Evolutionary conservation across 169 alveolate genomes (phyloP).

Genomic region (Babesia caballi): DNA sequence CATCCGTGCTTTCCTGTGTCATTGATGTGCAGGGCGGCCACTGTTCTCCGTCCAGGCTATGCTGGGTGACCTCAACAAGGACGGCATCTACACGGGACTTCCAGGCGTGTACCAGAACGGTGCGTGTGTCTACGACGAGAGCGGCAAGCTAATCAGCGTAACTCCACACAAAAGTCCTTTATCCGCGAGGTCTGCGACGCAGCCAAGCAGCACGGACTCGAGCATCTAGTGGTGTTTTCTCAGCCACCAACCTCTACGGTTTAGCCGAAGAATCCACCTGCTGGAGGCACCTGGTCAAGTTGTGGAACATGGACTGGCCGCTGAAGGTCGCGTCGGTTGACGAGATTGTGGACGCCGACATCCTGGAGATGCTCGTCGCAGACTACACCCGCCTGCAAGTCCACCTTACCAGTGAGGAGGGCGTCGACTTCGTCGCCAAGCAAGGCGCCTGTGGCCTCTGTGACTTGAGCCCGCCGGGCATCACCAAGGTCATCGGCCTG

Average conservation of each 20-base stretch:
- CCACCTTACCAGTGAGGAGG: background rate
- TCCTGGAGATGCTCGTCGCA: background rate
- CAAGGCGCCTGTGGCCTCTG: background rate
- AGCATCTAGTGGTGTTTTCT: background rate
- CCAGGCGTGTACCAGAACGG: conserved; percentile 6
- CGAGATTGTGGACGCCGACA: background rate
- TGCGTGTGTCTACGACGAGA: background rate
- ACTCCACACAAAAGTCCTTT: background rate
- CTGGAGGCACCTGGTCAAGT: background rate
- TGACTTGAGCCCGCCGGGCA: conserved; percentile 21
- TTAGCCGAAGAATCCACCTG: background rate
- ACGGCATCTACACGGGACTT: conserved; percentile 17
- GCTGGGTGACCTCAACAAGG: background rate
- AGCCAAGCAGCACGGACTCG: background rate
- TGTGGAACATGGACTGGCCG: background rate
- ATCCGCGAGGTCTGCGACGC: background rate
- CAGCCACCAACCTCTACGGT: background rate
- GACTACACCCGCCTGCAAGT: background rate
- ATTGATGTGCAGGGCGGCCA: conserved; percentile 1
- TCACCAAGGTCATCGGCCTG: conserved; percentile 10
- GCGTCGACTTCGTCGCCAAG: conserved; percentile 5
- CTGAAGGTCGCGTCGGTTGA: background rate
- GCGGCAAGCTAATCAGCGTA: background rate
- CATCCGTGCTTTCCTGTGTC: background rate
- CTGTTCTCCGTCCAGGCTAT: background rate